These are phyloP conservation scores for Phaeomoniella chlamydospora DNA, from an alignment of 2,329 filamentous ascomycete species.

Conservation along the genomic window DNA sequence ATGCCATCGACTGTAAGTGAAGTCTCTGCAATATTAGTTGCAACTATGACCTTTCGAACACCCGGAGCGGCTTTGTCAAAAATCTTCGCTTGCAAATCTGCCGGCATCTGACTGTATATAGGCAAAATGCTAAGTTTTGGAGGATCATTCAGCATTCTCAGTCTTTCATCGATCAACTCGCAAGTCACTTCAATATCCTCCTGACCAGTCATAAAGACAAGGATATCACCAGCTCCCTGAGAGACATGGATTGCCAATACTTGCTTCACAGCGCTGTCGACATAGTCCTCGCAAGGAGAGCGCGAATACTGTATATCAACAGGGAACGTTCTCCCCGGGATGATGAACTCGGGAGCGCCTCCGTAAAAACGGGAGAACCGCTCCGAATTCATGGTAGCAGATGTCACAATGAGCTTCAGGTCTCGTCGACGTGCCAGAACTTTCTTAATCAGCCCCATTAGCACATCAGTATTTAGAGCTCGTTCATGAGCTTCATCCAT, in stretches of 20 bases:
- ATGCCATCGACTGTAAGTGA: constrained; percentile 97
- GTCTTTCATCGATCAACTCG: constrained; percentile 74
- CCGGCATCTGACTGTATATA: constrained; percentile 99
- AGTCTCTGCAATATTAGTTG: constrained; percentile 96
- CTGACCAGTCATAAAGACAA: constrained; percentile 98
- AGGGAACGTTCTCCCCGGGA: constrained; percentile 89
- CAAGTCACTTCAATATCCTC: constrained; percentile 97
- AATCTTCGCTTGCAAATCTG: constrained; percentile 93
- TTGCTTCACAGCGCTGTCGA: constrained; percentile 92
- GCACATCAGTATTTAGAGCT: constrained; percentile 87
- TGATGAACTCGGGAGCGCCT: constrained; percentile 89
- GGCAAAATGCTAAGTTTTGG: constrained; percentile 89
- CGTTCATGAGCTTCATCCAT: constrained; percentile 99
- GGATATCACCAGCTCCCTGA: constrained; percentile 80
- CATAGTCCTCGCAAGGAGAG: constrained; percentile 92
- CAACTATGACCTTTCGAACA: constrained; percentile 92
- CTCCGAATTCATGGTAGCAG: constrained; percentile 96
- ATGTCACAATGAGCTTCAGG: constrained; percentile 92
- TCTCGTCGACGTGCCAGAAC: constrained; percentile 79
- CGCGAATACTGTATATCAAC: constrained; percentile 94
- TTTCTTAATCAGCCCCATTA: constrained; percentile 97
- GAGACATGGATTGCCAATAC: constrained; percentile 92
- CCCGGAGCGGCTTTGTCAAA: constrained; percentile 84
- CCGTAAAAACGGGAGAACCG: constrained; percentile 93
- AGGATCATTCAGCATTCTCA: constrained; percentile 82